These are phyloP conservation scores for Penicillium alfredii DNA, from an alignment of 495 filamentous ascomycete genomes.

Conservation along the genomic window DNA sequence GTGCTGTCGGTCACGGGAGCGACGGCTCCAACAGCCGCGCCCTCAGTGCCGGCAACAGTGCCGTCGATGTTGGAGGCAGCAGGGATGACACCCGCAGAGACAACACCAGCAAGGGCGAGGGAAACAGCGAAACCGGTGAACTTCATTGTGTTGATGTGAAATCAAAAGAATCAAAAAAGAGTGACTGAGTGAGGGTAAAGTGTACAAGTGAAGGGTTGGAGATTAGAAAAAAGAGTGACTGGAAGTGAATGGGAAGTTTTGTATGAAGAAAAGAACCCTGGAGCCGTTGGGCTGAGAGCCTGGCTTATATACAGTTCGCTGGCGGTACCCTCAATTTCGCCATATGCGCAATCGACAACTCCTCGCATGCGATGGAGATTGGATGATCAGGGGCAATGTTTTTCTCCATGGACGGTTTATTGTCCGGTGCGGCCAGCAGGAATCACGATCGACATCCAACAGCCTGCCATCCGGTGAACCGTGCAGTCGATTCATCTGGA, in stretches of 20 bases:
- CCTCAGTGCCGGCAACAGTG: constrained; percentile 5
- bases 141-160: constrained; percentile 34
- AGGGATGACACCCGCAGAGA: constrained; percentile 15
- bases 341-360: constrained; percentile 5
- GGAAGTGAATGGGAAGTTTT: constrained; percentile 6
- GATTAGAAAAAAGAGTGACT: constrained; percentile 25
- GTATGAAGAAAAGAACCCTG: too few relatives aligned
- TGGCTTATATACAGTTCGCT: constrained; percentile 22
- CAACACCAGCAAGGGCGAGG: constrained; percentile 16
- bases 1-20: too few relatives aligned
- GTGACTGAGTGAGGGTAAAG: constrained; percentile 20
- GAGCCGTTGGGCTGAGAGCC: neutral
- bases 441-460: constrained; percentile 12
- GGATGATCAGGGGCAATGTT: constrained; percentile 13
- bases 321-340: constrained; percentile 7
- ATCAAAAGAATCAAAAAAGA: constrained; percentile 20
- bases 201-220: too few relatives aligned
- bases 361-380: constrained; percentile 14
- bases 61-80: constrained; percentile 1
- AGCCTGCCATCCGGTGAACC: constrained; percentile 3
- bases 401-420: constrained; percentile 5
- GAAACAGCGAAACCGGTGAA: constrained; percentile 36
- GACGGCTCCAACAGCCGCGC: neutral
- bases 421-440: constrained; percentile 2
- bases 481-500: constrained; percentile 1